A percentile compares a stretch with the other conserved stretches of the same genome.
Conservation (phyloP, 768 basidiomycete species). For the Collybia mongolica region DNA sequence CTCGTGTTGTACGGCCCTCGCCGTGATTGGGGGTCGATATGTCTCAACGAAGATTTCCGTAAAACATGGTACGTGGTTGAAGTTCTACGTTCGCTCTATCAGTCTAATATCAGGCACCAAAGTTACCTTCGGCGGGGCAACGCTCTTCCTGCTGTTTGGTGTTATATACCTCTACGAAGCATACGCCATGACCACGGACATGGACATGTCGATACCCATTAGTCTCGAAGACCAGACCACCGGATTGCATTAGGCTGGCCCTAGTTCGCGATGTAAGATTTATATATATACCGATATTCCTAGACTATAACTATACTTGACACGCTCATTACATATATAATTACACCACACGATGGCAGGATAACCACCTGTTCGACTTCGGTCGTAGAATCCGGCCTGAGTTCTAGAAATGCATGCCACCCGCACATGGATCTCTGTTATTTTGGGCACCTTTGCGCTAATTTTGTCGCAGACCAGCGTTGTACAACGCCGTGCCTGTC, state of each 20-base stretch:
- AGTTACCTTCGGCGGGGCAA: conserved; percentile 85
- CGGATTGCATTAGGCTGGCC: not conserved
- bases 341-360: no score
- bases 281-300: no score
- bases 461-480: no score
- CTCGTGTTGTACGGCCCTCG: conserved; percentile 80
- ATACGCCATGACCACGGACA: conserved; percentile 30
- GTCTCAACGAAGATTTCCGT: conserved; percentile 93
- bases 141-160: conserved; percentile 82
- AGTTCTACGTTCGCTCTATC: conserved; percentile 6
- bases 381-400: no score
- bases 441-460: no score
- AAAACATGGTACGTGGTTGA: conserved; percentile 72
- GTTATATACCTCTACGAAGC: conserved; percentile 75
- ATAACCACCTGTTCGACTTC: no score
- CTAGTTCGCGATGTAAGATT: no score
- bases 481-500: no score
- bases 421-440: no score
- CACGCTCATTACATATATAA: no score
- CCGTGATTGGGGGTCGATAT: conserved; percentile 92
- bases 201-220: conserved; percentile 34
- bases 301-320: no score
- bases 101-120: not conserved
- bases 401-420: no score
- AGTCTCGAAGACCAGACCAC: conserved; percentile 11